phyloP scores from a whole-genome alignment of 2,329 filamentous ascomycete species.

The Diaporthe sp. region DNA sequence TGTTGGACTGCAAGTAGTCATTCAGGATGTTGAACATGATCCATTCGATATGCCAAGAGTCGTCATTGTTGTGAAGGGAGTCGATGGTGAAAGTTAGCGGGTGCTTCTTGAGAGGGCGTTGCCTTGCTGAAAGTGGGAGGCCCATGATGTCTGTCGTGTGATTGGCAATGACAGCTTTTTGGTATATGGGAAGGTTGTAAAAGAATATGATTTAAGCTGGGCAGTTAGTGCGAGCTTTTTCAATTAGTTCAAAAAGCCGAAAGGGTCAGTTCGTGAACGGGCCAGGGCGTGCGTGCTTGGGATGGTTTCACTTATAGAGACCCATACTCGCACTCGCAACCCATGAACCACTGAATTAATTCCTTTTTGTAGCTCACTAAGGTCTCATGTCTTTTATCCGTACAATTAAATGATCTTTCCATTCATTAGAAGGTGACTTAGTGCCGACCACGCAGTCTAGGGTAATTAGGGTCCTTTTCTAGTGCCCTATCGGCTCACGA shows the following conservation, averaged over 20 bases:
- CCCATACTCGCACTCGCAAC: neutral
- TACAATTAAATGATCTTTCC: no score
- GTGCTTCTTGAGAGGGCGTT: neutral
- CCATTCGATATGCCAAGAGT: neutral
- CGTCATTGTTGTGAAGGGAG: neutral
- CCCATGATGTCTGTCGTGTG: neutral
- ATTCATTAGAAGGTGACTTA: neutral
- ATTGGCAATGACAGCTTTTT: neutral
- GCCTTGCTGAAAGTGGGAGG: neutral
- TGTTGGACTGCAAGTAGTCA: neutral
- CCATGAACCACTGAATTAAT: neutral
- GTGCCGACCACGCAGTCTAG: no score
- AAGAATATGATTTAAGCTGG: no score
- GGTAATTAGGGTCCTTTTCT: no score
- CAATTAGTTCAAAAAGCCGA: neutral
- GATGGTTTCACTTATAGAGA: neutral
- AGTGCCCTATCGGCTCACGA: no score
- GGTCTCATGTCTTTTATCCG: no score
- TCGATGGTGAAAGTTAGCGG: neutral
- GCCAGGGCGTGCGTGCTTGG: neutral
- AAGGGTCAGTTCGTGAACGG: no score
- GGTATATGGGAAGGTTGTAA: neutral
- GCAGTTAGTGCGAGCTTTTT: neutral
- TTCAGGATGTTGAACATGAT: conserved; percentile 7
- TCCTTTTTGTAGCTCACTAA: neutral